Evolutionary conservation across 345 rosid genomes (phyloP), one percentile per base, ranked within the genome.

Genomic region (Salix udensis): DNA sequence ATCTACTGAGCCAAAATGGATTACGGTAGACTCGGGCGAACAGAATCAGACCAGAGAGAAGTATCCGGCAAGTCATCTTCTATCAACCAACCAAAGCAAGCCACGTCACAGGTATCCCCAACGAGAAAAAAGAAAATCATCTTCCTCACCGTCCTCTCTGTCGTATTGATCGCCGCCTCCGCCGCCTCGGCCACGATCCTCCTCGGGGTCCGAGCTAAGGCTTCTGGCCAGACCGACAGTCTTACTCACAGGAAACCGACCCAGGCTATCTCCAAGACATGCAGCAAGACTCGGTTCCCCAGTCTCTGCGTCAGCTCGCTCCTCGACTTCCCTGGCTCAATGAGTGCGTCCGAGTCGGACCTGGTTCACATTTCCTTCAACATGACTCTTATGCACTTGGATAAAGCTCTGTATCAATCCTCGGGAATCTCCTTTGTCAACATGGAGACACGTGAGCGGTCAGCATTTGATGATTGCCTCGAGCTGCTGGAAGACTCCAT

Each of bases 291-390:
- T 60, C 92, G 86, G 62, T 91, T 75, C 85, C 97, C 89, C 23
- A 50, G 65, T 31, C 86, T 96, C 68, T 96, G 99, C 74, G 85
- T 88, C 65, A 84, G 85, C 82, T 88, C 97, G 12, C 87, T 96
- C 1, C 79, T 88, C n/a, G 81, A 84, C 14, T 89, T 91, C 71
- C 97, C 98, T 0, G 99, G 92, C 52, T 80, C 93, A 6, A 19
- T 70, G 69, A 72, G 81, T 21, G 98, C 98, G 4, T 77, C 66
- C 70, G 85, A 92, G 74, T 80, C 81, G 68, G 97, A 94, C 81
- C 86, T 96, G 48, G 88, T 96, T 74, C 98, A 96, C 94, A 89
- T 96, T 82, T 90, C 99, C 44, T 87, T 96, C 80, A 96, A 96
- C 79, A 88, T 92, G 91, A 93, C 99, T 61, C 89, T 93, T 14